These are phyloP conservation scores for Raffaelea ambrosiae DNA, from an alignment of 2,329 filamentous ascomycete genomes.

Conservation along the genomic window DNA sequence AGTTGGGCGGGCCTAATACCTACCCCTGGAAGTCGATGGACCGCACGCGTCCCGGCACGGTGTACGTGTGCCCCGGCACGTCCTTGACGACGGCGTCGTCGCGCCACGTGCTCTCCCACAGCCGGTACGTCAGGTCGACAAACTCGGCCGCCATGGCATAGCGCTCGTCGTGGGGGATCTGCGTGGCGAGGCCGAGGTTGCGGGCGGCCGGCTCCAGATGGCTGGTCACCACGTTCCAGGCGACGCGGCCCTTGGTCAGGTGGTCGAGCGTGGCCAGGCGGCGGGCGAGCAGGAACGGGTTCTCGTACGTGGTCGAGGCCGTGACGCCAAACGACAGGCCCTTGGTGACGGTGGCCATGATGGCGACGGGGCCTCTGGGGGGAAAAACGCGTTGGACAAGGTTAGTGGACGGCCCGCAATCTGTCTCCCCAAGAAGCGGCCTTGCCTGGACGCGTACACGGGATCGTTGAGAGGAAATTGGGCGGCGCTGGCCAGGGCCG, in stretches of 20 bases:
- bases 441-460: neutral
- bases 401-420: neutral
- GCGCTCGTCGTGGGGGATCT: constrained; percentile 14
- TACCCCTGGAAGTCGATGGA: constrained; percentile 1
- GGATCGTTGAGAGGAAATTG: constrained; percentile 3
- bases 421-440: too few relatives aligned
- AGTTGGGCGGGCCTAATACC: too few relatives aligned
- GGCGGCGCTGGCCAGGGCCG: neutral
- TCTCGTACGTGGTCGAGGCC: constrained; percentile 8
- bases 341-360: constrained; percentile 13
- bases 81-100: constrained; percentile 10
- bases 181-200: constrained; percentile 9
- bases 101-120: constrained; percentile 9
- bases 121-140: constrained; percentile 14
- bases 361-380: constrained; percentile 2
- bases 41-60: constrained; percentile 1
- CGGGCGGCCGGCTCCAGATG: constrained; percentile 8
- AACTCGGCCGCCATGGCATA: constrained; percentile 16
- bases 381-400: neutral
- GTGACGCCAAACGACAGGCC: constrained; percentile 11
- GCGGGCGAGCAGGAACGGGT: constrained; percentile 11
- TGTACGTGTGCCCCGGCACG: constrained; percentile 8
- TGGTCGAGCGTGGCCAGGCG: constrained; percentile 11
- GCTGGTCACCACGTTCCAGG: constrained; percentile 16
- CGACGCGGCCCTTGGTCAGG: constrained; percentile 11